Evolutionary conservation across 108 stramenopile species (phyloP), one percentile per base, ranked within the genome.

Genomic region (Schizochytrium sp.): DNA sequence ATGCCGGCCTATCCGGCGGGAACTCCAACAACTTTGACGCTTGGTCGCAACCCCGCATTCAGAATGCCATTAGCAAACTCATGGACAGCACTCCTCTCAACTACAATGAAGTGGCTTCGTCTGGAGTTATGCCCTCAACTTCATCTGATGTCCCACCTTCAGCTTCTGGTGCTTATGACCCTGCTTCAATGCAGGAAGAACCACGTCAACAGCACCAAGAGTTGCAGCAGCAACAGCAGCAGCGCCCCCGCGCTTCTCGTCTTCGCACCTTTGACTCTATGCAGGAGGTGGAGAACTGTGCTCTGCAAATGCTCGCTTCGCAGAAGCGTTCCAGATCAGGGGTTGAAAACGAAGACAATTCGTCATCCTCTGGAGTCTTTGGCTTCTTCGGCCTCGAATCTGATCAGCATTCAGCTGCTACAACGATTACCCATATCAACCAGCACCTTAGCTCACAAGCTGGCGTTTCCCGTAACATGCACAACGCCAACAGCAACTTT

Each of bases 281-380:
- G 64, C 64, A 69, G 44, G 64, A 69, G 15, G 64, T 69, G 42
- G 64, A 69, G 64, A 69, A 69, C 64, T 69, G 44, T 44, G 64
- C 64, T 44, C 3, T 69, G 64, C 64, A 69, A 44, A 69, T 69
- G 64, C 64, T 69, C 28, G 64, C 64, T 44, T 69, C 64, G 28
- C 64, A 69, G 64, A 69, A 69, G 64, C 64, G 64, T 44, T 44
- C 7, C 42, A 38, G 64, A 44, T 44, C 64, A 7, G 44, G 64
- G 10, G 19, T 15, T 44, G 64, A 10, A 10, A 17, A 58, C 13
- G 10, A 69, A 7, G 64, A 69, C 12, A 44, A 69, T 38, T 69
- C 64, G 10, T 38, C 64, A 7, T 44, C 12, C 64, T 44, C 28
- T 28, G 28, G 28, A 28, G 28, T 69, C 64, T 69, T 69, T 69